Conservation (phyloP, 1,284 basidiomycete species). For the Rhodotorula glutinis region DNA sequence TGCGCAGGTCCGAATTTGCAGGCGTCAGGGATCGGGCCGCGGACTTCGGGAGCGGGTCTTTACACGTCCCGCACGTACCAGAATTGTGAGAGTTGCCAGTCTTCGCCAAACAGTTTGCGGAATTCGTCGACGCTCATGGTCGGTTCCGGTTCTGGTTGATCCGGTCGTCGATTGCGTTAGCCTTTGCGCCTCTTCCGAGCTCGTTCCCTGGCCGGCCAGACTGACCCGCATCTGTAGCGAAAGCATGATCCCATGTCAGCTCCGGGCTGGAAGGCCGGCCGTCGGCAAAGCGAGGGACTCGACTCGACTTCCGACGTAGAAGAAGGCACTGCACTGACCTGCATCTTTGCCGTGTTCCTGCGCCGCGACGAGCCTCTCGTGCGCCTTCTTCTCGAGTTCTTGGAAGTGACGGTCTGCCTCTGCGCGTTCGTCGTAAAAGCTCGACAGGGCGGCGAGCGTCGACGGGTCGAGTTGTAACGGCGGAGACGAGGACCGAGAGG, state of each 20-base stretch:
- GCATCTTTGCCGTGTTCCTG: constrained; percentile 32
- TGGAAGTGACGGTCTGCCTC: constrained; percentile 43
- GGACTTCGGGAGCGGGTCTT: too few species aligned
- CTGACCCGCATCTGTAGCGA: too few species aligned
- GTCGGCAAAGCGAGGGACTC: too few species aligned
- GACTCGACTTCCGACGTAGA: too few species aligned
- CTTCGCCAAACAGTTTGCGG: constrained; percentile 44
- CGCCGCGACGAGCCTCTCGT: constrained; percentile 23
- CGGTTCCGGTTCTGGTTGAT: constrained; percentile 32
- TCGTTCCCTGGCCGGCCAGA: background rate
- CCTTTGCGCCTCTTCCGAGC: background rate
- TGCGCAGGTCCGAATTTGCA: too few species aligned
- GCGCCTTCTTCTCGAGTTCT: constrained; percentile 32
- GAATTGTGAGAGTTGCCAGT: constrained; percentile 39
- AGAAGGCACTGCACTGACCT: constrained; percentile 5
- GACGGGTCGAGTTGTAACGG: constrained; percentile 43
- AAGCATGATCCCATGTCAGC: background rate
- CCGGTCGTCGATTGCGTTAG: too few species aligned
- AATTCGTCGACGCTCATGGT: constrained; percentile 43
- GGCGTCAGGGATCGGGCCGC: too few species aligned
- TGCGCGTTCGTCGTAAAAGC: constrained; percentile 43
- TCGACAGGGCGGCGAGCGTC: constrained; percentile 44
- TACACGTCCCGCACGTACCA: too few species aligned
- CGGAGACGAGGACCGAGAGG: background rate
- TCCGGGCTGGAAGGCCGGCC: background rate